Conservation (phyloP, 495 filamentous ascomycete species). For the Penicillium atrosanguineum region DNA sequence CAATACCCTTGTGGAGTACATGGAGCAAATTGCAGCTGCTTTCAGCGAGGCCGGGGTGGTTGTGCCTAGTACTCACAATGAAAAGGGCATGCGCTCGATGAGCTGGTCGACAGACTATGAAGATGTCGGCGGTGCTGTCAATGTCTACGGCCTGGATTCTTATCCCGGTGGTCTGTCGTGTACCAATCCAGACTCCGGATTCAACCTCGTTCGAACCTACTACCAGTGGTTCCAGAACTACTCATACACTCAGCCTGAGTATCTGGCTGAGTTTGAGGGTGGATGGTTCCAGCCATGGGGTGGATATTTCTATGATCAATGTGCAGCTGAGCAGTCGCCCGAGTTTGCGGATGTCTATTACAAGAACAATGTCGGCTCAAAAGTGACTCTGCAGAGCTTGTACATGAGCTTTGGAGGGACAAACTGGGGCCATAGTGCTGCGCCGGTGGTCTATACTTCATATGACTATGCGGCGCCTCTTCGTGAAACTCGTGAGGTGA, state of each 20-base stretch:
- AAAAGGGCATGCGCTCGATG: constrained; percentile 47
- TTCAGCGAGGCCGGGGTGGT: constrained; percentile 47
- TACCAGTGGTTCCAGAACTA: constrained; percentile 59
- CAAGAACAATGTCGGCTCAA: constrained; percentile 53
- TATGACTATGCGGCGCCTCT: constrained; percentile 48
- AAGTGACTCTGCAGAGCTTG: constrained; percentile 47
- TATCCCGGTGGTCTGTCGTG: constrained; percentile 56
- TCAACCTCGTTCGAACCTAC: constrained; percentile 50
- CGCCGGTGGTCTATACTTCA: constrained; percentile 50
- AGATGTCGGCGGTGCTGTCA: constrained; percentile 53
- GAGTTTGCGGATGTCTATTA: constrained; percentile 56
- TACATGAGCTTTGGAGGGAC: constrained; percentile 60
- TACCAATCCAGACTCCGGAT: constrained; percentile 47
- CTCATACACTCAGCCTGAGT: constrained; percentile 51
- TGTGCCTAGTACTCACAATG: constrained; percentile 52
- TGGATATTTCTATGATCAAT: constrained; percentile 47
- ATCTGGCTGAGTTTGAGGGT: constrained; percentile 52
- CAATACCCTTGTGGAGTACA: constrained; percentile 47
- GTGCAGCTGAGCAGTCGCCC: constrained; percentile 45
- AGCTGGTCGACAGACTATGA: constrained; percentile 57
- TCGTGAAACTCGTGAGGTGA: constrained; percentile 43
- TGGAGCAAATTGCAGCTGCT: constrained; percentile 49
- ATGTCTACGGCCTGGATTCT: constrained; percentile 54
- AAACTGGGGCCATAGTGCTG: constrained; percentile 52
- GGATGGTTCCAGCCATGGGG: constrained; percentile 56